Conservation (phyloP, 495 filamentous ascomycete species). For the Penicillium atrosanguineum region DNA sequence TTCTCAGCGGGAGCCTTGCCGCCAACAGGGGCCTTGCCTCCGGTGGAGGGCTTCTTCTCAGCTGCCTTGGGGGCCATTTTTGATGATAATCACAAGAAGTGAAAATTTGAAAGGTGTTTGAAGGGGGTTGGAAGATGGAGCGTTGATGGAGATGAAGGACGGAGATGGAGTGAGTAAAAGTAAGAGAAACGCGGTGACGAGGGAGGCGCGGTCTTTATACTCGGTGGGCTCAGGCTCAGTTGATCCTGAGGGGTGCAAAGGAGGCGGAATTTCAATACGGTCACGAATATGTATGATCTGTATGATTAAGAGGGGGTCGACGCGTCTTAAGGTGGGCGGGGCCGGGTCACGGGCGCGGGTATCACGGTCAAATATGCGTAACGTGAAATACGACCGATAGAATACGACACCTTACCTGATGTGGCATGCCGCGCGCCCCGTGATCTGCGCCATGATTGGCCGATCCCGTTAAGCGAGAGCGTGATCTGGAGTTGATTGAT, state of each 20-base stretch:
- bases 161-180: conserved; percentile 29
- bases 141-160: conserved; percentile 31
- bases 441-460: conserved; percentile 43
- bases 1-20: conserved; percentile 88
- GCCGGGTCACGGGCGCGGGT: not conserved
- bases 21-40: conserved; percentile 90
- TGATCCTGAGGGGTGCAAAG: conserved; percentile 45
- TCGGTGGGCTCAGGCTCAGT: conserved; percentile 36
- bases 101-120: conserved; percentile 12
- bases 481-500: conserved; percentile 46
- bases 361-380: conserved; percentile 17
- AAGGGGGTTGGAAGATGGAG: conserved; percentile 27
- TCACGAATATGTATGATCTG: conserved; percentile 45
- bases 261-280: conserved; percentile 53
- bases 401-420: conserved; percentile 34
- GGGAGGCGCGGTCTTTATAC: conserved; percentile 54
- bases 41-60: conserved; percentile 95
- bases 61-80: conserved; percentile 94
- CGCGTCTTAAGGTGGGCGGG: conserved; percentile 21
- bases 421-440: conserved; percentile 16
- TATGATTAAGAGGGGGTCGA: conserved; percentile 42
- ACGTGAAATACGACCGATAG: conserved; percentile 7
- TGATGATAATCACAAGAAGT: conserved; percentile 41
- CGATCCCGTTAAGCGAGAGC: conserved; percentile 47
- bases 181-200: conserved; percentile 45